These are phyloP conservation scores for bread wheat (Triticum aestivum) DNA, from an alignment of 176 grass and related monocot genomes.

Conservation along the genomic window DNA sequence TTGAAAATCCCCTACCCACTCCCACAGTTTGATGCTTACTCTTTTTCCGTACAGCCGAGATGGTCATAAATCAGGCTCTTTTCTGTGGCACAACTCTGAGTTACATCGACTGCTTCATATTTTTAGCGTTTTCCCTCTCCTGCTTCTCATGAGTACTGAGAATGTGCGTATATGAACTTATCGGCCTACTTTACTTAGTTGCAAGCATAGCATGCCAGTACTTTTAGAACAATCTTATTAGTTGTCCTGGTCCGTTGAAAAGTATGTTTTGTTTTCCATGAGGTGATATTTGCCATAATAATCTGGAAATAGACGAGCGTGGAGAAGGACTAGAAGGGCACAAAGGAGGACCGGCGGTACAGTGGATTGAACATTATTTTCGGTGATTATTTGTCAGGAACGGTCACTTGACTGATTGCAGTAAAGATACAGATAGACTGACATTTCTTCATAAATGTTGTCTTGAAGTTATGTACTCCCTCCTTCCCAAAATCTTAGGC, in stretches of 20 bases:
- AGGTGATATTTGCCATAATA: background rate
- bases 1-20: background rate
- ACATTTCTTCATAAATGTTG: no score
- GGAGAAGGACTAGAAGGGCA: no score
- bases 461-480: no score
- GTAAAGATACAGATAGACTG: no score
- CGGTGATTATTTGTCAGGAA: no score
- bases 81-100: conserved; percentile 50
- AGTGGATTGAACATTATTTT: no score
- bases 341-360: no score
- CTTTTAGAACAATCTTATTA: background rate
- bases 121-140: conserved; percentile 50
- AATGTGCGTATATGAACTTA: background rate
- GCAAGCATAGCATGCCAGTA: background rate
- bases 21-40: background rate
- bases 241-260: background rate
- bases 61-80: conserved; percentile 51
- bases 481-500: no score
- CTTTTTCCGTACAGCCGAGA: conserved; percentile 66
- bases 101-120: conserved; percentile 94
- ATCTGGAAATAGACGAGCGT: background rate
- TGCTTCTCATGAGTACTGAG: background rate
- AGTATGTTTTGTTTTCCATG: background rate
- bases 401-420: no score
- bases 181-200: background rate